Percentiles rank a stretch among this genome's conserved stretches.
Conservation (phyloP, 192 early-diverging fungal species). For the Backusella mclennaniae region DNA sequence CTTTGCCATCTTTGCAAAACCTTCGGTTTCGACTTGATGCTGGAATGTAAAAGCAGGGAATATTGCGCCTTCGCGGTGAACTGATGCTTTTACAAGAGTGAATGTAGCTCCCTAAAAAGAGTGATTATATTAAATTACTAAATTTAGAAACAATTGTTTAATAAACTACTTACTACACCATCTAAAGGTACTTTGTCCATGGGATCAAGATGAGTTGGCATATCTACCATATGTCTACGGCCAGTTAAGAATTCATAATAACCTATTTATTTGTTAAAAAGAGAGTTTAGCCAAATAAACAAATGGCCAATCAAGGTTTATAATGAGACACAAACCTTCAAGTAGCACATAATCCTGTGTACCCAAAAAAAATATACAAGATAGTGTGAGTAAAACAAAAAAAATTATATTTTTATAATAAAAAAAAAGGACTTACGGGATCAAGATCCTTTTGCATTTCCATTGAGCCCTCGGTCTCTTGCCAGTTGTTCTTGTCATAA, state of each 20-base stretch:
- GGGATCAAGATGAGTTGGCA: constrained; percentile 25
- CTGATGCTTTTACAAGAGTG: constrained; percentile 52
- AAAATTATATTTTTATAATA: neutral
- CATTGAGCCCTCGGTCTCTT: constrained; percentile 48
- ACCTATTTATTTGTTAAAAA: constrained; percentile 15
- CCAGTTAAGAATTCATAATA: constrained; percentile 33
- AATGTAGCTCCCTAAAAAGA: constrained; percentile 47
- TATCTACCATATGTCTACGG: constrained; percentile 31
- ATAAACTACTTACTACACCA: constrained; percentile 41
- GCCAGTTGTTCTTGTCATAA: constrained; percentile 62
- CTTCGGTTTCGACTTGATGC: constrained; percentile 61
- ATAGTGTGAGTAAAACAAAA: constrained; percentile 7
- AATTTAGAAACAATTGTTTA: neutral
- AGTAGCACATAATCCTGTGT: constrained; percentile 27
- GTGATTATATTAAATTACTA: neutral
- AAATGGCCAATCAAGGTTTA: neutral
- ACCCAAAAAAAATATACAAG: neutral
- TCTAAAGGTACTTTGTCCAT: constrained; percentile 49
- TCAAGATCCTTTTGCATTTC: constrained; percentile 38
- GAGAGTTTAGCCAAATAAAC: neutral
- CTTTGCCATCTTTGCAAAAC: constrained; percentile 61
- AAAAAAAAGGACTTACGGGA: constrained; percentile 17
- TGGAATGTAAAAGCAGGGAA: constrained; percentile 56
- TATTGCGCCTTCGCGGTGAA: constrained; percentile 55
- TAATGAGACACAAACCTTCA: constrained; percentile 22